These are phyloP conservation scores for Apiospora sp. DNA, from an alignment of 2,329 filamentous ascomycete species.

Conservation along the genomic window DNA sequence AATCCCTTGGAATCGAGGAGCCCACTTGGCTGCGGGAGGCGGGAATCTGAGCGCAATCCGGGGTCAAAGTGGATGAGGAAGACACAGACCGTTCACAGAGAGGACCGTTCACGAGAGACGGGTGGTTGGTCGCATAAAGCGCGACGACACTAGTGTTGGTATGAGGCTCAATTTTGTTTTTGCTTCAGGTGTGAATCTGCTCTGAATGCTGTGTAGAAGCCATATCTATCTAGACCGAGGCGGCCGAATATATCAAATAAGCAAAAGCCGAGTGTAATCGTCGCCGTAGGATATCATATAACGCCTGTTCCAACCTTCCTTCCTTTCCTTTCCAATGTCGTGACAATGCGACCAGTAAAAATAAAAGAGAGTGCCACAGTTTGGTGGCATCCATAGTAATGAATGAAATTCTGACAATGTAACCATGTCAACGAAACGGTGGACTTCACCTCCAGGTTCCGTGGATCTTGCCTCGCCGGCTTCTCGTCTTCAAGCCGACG, in stretches of 20 bases:
- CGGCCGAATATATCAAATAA: conserved; percentile 7
- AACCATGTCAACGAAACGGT: conserved; percentile 9
- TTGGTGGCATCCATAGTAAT: conserved; percentile 23
- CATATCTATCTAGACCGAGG: conserved; percentile 14
- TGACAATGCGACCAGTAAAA: conserved; percentile 21
- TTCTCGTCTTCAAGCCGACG: conserved; percentile 62
- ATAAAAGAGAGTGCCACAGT: neutral
- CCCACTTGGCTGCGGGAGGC: conserved; percentile 15
- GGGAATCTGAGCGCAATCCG: conserved; percentile 13
- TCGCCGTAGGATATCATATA: conserved; percentile 6
- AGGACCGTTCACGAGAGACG: neutral
- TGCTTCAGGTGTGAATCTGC: neutral
- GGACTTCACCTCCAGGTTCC: conserved; percentile 61
- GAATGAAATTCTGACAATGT: conserved; percentile 28
- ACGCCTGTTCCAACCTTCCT: conserved; percentile 10
- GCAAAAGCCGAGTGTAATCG: conserved; percentile 11
- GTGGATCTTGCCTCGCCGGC: conserved; percentile 58
- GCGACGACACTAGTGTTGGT: neutral
- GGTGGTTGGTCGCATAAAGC: neutral
- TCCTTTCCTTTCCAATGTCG: neutral
- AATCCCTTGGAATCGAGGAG: neutral
- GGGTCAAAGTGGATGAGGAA: conserved; percentile 14
- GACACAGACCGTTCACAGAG: neutral
- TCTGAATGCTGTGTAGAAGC: neutral
- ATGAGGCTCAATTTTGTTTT: neutral